Base-by-base conservation (phyloP, 139 green algal genomes). In the Tetratostichococcus sp. region DNA sequence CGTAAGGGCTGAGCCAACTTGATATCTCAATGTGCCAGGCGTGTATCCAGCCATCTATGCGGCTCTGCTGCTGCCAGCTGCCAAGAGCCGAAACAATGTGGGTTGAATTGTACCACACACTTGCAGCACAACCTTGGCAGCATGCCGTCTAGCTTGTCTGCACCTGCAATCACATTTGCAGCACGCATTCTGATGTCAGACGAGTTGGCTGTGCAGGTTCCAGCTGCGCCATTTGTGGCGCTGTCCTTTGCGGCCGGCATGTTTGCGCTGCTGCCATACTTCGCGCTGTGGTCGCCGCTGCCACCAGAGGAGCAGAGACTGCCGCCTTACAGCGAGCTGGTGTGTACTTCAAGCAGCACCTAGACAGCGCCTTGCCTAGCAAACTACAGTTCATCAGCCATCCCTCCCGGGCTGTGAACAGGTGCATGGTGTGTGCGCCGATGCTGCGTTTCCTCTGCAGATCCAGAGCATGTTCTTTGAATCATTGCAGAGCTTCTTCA, bases 241-340 rank as follows among this genome's bases (percentile, higher is more conserved):
- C n/a, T 75, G 0, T 92, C 87, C 22, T 92, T 94, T 71, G 80
- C 31, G 21, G 42, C 93, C 11, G 93, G 93, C 17, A 84, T 84
- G 2, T 94, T 96, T 76, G 90, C 84, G 11, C 79, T 97, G 72
- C 80, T 94, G 30, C 93, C 93, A 21, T 97, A 92, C 88, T 89
- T 96, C 73, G 86, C 86, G 19, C 77, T 93, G 35, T 89, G 88
- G 82, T 75, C 68, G 33, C 81, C 84, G 16, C 19, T 62, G 14
- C 35, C 75, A 1, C 43, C 65, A 28, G 68, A 77, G 67, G 31
- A 80, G 33, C 39, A 67, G 74, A 57, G 77, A 70, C 90, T 87
- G 28, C 86, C 86, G 1, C 39, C 78, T 21, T 76, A 84, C 69
- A 72, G 79, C 31, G 90, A 92, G 39, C 76, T 96, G 71, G 83